Percentiles rank a stretch among this genome's conserved stretches.
phyloP scores from a whole-genome alignment of 2,329 filamentous ascomycete genomes.

The Colletotrichum godetiae region DNA sequence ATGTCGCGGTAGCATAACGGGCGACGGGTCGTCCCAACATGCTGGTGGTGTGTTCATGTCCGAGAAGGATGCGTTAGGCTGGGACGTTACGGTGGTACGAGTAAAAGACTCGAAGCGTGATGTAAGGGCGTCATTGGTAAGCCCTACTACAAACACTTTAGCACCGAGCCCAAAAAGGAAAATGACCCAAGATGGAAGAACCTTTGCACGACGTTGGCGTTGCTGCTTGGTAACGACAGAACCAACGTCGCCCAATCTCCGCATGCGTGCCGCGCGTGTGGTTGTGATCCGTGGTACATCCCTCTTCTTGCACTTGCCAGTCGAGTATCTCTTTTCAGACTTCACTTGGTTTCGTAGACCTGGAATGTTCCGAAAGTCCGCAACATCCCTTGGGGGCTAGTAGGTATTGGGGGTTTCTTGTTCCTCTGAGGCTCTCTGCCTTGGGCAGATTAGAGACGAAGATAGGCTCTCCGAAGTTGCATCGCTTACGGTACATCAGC shows the following conservation, averaged over 20 bases:
- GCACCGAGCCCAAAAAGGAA: conserved; percentile 17
- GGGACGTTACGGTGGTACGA: conserved; percentile 12
- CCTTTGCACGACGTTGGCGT: conserved; percentile 10
- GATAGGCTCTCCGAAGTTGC: not conserved
- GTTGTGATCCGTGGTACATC: not conserved
- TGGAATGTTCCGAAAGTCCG: conserved; percentile 29
- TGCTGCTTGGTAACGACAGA: conserved; percentile 29
- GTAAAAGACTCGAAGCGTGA: not conserved
- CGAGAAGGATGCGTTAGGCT: conserved; percentile 29
- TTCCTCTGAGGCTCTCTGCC: conserved; percentile 17
- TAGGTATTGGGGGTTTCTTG: not conserved
- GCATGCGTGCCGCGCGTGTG: conserved; percentile 11
- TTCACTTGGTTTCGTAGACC: not conserved
- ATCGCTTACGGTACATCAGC: conserved; percentile 19
- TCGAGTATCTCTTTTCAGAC: conserved; percentile 6
- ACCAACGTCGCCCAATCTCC: conserved; percentile 14
- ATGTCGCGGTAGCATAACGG: conserved; percentile 27
- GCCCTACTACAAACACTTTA: conserved; percentile 9
- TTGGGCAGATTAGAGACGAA: not conserved
- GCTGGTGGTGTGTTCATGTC: conserved; percentile 11
- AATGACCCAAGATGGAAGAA: not conserved
- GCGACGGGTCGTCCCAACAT: conserved; percentile 1
- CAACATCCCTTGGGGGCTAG: conserved; percentile 22
- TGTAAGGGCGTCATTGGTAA: conserved; percentile 28
- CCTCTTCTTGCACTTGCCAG: not conserved